A percentile compares a stretch with the other conserved stretches of the same genome.
These are phyloP conservation scores for Arctostaphylos glauca DNA, from an alignment of 148 eudicot species.

Conservation along the genomic window DNA sequence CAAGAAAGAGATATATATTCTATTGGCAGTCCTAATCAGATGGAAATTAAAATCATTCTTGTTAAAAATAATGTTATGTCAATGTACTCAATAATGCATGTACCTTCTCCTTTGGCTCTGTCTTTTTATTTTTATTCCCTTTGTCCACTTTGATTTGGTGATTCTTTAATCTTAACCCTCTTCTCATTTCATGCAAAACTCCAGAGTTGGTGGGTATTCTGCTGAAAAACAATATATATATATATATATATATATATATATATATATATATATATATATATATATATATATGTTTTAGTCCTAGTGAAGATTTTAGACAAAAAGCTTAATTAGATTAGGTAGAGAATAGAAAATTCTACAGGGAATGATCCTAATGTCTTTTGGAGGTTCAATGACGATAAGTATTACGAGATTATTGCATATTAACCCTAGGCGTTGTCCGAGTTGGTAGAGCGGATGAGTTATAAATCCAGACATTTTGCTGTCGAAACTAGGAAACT, in stretches of 20 bases:
- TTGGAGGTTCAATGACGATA: neutral
- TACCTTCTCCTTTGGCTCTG: conserved; percentile 49
- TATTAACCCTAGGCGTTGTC: neutral
- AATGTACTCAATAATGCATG: conserved; percentile 36
- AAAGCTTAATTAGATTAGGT: conserved; percentile 29
- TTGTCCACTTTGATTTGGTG: conserved; percentile 17
- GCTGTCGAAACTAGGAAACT: too few relatives aligned
- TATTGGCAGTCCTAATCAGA: neutral
- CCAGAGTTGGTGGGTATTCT: conserved; percentile 47
- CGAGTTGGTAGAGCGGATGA: too few relatives aligned
- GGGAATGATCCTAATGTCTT: conserved; percentile 11
- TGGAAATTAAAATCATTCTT: conserved; percentile 2
- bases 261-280: too few relatives aligned
- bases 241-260: too few relatives aligned
- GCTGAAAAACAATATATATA: conserved; percentile 34
- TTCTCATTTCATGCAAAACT: conserved; percentile 27
- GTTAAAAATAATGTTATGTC: neutral
- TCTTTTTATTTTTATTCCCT: conserved; percentile 16
- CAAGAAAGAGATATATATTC: neutral
- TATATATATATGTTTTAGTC: conserved; percentile 53
- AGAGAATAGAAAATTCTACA: conserved; percentile 9
- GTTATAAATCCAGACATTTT: too few relatives aligned
- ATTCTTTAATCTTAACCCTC: conserved; percentile 15
- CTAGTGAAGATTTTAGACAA: conserved; percentile 31
- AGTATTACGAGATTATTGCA: neutral